Evolutionary conservation across 2,329 filamentous ascomycete species (phyloP).

Genomic region (Botryotinia globosa): DNA sequence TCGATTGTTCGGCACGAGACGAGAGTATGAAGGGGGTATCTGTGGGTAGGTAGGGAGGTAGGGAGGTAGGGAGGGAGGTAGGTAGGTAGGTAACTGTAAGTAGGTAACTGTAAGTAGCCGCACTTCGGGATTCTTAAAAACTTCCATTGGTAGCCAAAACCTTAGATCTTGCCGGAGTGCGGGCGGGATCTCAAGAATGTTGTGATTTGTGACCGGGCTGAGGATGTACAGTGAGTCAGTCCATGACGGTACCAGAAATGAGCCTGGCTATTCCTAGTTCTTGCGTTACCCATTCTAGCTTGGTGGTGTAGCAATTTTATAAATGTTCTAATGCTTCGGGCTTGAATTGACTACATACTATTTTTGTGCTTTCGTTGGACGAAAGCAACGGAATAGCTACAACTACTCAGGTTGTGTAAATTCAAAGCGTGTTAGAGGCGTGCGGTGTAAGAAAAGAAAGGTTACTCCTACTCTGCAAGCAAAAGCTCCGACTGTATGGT

Average conservation of each 20-base stretch:
- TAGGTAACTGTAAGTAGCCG: conserved; percentile 1
- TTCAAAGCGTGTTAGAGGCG: conserved; percentile 6
- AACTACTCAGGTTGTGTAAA: conserved; percentile 4
- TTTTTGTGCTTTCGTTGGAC: not conserved
- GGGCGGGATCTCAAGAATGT: conserved; percentile 13
- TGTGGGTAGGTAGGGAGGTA: conserved; percentile 14
- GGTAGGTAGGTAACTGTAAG: no score
- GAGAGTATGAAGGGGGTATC: conserved; percentile 13
- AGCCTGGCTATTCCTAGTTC: not conserved
- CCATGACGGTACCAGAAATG: conserved; percentile 10
- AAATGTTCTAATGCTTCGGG: not conserved
- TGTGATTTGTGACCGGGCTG: conserved; percentile 17
- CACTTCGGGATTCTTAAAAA: conserved; percentile 10
- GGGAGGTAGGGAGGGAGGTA: no score
- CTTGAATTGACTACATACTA: not conserved
- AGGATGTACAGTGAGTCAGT: conserved; percentile 10
- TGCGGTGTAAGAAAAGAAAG: not conserved
- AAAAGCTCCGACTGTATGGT: conserved; percentile 2
- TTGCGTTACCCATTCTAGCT: not conserved
- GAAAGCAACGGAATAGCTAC: not conserved
- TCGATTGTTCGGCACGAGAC: conserved; percentile 3
- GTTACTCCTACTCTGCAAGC: not conserved
- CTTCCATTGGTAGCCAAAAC: conserved; percentile 4
- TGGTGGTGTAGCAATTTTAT: not conserved
- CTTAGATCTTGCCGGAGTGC: conserved; percentile 15